These are phyloP conservation scores for Neoboletus subvelutipes DNA, from an alignment of 768 basidiomycete genomes.

Conservation along the genomic window DNA sequence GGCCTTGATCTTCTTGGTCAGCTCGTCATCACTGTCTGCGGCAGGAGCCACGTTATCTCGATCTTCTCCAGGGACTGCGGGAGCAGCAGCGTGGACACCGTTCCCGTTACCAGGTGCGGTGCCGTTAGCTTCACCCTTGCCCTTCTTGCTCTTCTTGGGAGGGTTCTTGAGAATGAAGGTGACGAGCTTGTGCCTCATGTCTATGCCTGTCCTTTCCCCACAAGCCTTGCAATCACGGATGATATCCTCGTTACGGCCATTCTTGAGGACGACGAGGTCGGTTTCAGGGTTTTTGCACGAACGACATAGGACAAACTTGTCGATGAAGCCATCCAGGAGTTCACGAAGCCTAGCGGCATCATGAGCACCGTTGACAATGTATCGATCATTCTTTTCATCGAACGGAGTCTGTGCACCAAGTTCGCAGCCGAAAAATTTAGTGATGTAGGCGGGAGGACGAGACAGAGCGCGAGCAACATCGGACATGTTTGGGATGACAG, in stretches of 20 bases:
- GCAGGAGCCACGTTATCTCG: conserved; percentile 44
- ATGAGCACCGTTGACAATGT: conserved; percentile 98
- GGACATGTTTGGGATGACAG: conserved; percentile 97
- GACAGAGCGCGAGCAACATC: conserved; percentile 95
- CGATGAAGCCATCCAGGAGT: conserved; percentile 95
- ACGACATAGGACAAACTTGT: conserved; percentile 96
- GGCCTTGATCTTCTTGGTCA: conserved; percentile 88
- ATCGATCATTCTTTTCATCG: conserved; percentile 95
- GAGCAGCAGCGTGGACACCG: conserved; percentile 39
- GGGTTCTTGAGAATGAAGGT: conserved; percentile 99
- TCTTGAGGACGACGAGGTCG: conserved; percentile 87
- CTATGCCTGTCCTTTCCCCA: conserved; percentile 85
- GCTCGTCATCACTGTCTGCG: conserved; percentile 81
- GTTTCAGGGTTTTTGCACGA: conserved; percentile 99
- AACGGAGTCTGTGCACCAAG: conserved; percentile 96
- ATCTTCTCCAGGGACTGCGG: conserved; percentile 40
- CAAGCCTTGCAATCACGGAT: conserved; percentile 98
- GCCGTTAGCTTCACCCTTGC: conserved; percentile 55
- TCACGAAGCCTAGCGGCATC: conserved; percentile 89
- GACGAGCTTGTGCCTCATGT: conserved; percentile 96
- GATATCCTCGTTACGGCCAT: conserved; percentile 78
- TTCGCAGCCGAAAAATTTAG: conserved; percentile 99
- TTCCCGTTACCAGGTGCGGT: conserved; percentile 49
- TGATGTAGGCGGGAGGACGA: conserved; percentile 93
- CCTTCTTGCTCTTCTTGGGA: conserved; percentile 69